Conservation (phyloP, 805 yeast genomes). For the Sugiyamaella smithiae region DNA sequence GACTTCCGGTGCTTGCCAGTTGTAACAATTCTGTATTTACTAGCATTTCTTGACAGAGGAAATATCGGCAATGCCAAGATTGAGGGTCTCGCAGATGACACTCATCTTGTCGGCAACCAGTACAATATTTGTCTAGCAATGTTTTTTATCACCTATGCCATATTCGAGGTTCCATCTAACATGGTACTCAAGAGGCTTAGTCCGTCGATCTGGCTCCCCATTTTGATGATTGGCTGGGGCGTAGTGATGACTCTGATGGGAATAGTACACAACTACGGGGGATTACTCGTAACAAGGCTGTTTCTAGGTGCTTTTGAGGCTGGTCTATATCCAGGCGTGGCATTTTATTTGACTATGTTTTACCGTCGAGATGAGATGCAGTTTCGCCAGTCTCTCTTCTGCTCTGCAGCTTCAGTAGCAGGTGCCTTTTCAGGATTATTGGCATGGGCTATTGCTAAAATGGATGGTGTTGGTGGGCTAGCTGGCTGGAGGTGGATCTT, state of each 20-base stretch:
- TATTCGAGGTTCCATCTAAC: slow-evolving; percentile 33
- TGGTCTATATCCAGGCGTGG: slow-evolving; percentile 47
- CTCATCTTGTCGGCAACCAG: slow-evolving; percentile 38
- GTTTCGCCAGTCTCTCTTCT: slow-evolving; percentile 48
- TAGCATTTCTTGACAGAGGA: slow-evolving; percentile 36
- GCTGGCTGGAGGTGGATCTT: slow-evolving; percentile 57
- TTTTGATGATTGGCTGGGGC: slow-evolving; percentile 51
- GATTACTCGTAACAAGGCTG: slow-evolving; percentile 44
- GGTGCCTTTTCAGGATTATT: slow-evolving; percentile 56
- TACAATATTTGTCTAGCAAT: slow-evolving; percentile 43
- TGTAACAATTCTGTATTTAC: slow-evolving; percentile 32
- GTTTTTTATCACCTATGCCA: slow-evolving; percentile 41
- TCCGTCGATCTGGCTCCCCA: slow-evolving; percentile 49
- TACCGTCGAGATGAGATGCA: slow-evolving; percentile 52
- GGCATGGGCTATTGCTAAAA: slow-evolving; percentile 50
- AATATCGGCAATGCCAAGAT: slow-evolving; percentile 37
- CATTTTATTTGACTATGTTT: slow-evolving; percentile 54
- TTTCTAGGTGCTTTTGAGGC: slow-evolving; percentile 50
- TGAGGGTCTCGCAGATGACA: slow-evolving; percentile 35
- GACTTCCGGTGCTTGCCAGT: slow-evolving; percentile 41
- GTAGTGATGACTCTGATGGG: slow-evolving; percentile 48
- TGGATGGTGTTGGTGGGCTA: slow-evolving; percentile 42
- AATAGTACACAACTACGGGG: slow-evolving; percentile 44
- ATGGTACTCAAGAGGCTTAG: slow-evolving; percentile 31
- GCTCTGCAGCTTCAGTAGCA: slow-evolving; percentile 47